These are phyloP conservation scores for Fusarium pseudonygamai DNA, from an alignment of 2,329 filamentous ascomycete species.

Conservation along the genomic window DNA sequence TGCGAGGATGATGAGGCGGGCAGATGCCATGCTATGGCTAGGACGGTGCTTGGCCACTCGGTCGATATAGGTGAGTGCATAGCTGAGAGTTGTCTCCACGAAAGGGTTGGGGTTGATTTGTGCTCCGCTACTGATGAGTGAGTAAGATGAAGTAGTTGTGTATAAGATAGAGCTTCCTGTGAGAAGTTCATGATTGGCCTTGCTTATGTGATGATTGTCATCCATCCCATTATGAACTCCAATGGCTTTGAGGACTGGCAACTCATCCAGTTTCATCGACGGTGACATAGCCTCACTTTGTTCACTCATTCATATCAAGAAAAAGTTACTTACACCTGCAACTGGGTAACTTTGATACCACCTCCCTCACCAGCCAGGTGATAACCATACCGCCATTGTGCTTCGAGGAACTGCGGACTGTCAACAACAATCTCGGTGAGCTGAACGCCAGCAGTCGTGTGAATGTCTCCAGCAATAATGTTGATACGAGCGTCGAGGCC, in stretches of 20 bases:
- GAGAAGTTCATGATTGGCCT: not conserved
- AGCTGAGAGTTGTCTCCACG: conserved; percentile 89
- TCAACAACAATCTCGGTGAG: conserved; percentile 81
- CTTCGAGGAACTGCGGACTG: conserved; percentile 90
- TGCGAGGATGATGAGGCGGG: conserved; percentile 86
- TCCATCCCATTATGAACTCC: conserved; percentile 6
- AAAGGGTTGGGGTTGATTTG: conserved; percentile 75
- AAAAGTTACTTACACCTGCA: conserved; percentile 73
- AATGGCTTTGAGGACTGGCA: not conserved
- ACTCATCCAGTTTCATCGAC: not conserved
- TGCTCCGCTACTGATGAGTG: conserved; percentile 53
- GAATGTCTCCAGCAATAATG: conserved; percentile 66
- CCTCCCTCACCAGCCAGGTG: conserved; percentile 74
- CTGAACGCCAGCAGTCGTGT: conserved; percentile 70
- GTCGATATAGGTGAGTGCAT: conserved; percentile 84
- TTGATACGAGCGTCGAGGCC: conserved; percentile 75
- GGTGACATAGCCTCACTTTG: not conserved
- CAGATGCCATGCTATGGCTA: conserved; percentile 67
- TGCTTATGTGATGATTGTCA: not conserved
- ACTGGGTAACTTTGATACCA: conserved; percentile 83
- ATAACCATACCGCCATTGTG: conserved; percentile 89
- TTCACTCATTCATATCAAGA: not conserved
- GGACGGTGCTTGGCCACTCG: conserved; percentile 50
- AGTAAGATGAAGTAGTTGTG: conserved; percentile 12
- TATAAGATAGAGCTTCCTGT: not conserved